phyloP scores from a whole-genome alignment of 169 alveolate species.

The Babesia divergens region DNA sequence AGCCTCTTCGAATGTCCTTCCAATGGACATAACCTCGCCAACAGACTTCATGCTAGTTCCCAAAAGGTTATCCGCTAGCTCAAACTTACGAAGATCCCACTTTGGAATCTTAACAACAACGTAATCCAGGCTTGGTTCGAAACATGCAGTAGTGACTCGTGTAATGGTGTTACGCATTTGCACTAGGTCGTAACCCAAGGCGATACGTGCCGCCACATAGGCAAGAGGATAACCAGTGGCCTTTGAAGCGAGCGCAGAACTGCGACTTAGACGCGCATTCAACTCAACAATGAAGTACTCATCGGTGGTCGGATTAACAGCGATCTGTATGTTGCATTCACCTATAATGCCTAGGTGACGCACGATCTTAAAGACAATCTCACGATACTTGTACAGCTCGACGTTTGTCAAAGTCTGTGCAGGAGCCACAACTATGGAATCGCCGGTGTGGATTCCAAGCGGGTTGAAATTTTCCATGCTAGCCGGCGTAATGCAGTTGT shows the following conservation, averaged over 20 bases:
- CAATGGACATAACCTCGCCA: conserved; percentile 89
- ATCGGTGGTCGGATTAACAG: conserved; percentile 81
- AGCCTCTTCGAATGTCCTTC: conserved; percentile 86
- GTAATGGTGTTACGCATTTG: conserved; percentile 80
- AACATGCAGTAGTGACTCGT: conserved; percentile 86
- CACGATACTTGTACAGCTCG: conserved; percentile 81
- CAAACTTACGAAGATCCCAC: conserved; percentile 86
- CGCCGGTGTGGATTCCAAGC: conserved; percentile 90
- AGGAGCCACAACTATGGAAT: conserved; percentile 88
- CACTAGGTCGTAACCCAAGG: conserved; percentile 80
- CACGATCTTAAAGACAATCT: conserved; percentile 80
- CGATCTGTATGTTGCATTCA: conserved; percentile 88
- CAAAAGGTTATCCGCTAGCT: conserved; percentile 73
- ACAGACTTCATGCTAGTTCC: conserved; percentile 87
- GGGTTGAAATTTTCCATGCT: conserved; percentile 90
- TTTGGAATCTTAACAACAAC: conserved; percentile 84
- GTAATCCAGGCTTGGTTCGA: conserved; percentile 87
- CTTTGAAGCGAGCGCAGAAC: conserved; percentile 86
- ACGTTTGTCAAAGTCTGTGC: conserved; percentile 83
- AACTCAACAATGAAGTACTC: conserved; percentile 86
- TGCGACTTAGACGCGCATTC: conserved; percentile 86
- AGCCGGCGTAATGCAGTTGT: conserved; percentile 86
- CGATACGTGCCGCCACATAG: conserved; percentile 86
- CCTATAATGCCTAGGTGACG: conserved; percentile 86
- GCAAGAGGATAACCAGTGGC: conserved; percentile 91